phyloP scores from a whole-genome alignment of 2,329 filamentous ascomycete species.

The Epichloe scottii region DNA sequence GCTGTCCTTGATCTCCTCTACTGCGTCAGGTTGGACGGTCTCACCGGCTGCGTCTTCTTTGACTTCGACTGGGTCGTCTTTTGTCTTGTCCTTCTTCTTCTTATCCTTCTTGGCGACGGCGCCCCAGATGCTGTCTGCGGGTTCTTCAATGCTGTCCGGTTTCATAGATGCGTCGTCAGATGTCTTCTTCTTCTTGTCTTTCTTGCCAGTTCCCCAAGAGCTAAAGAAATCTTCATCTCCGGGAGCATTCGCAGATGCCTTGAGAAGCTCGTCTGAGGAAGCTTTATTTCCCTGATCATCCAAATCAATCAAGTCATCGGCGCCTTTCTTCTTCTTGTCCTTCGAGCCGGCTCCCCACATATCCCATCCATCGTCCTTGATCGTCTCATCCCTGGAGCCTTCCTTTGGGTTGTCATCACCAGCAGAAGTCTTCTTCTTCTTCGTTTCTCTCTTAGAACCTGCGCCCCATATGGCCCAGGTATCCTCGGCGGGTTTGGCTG shows the following conservation, averaged over 20 bases:
- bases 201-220: constrained; percentile 43
- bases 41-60: constrained; percentile 33
- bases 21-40: constrained; percentile 32
- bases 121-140: constrained; percentile 28
- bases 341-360: background rate
- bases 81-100: constrained; percentile 41
- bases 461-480: constrained; percentile 1
- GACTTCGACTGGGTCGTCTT: constrained; percentile 36
- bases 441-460: constrained; percentile 9
- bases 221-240: constrained; percentile 41
- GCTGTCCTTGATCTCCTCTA: constrained; percentile 30
- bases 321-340: constrained; percentile 28
- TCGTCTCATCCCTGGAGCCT: background rate
- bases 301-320: constrained; percentile 24
- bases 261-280: constrained; percentile 14
- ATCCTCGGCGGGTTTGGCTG: constrained; percentile 2
- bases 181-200: constrained; percentile 28
- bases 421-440: background rate
- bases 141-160: constrained; percentile 31
- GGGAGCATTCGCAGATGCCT: constrained; percentile 19
- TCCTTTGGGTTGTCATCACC: constrained; percentile 6
- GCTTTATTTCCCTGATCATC: constrained; percentile 17
- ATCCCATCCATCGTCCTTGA: background rate
- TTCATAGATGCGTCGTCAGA: constrained; percentile 21
- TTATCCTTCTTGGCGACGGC: constrained; percentile 19